phyloP scores from a whole-genome alignment of 1,284 basidiomycete species.

The Sanghuangporus weigelae region DNA sequence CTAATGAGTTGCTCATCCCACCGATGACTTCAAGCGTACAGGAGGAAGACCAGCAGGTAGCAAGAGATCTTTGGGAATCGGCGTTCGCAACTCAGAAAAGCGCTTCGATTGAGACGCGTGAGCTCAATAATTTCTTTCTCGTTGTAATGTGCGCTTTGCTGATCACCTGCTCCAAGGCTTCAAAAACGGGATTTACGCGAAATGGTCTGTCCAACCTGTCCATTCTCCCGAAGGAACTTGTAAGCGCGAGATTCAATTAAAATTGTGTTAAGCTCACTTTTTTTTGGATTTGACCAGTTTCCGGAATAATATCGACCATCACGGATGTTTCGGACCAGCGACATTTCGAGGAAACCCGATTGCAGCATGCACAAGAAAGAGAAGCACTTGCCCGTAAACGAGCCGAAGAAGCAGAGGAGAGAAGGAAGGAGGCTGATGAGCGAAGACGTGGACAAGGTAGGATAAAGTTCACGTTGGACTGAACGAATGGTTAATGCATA shows the following conservation, averaged over 20 bases:
- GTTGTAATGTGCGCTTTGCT: neutral
- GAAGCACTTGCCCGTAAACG: conserved; percentile 23
- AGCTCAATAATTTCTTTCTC: conserved; percentile 5
- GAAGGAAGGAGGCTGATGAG: conserved; percentile 24
- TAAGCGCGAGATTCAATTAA: conserved; percentile 11
- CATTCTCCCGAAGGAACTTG: conserved; percentile 14
- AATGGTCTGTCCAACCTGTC: conserved; percentile 21
- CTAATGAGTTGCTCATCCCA: neutral
- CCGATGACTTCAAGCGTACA: conserved; percentile 14
- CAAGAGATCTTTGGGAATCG: conserved; percentile 18
- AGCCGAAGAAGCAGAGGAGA: conserved; percentile 24
- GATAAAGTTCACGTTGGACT: neutral
- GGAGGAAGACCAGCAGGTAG: conserved; percentile 14
- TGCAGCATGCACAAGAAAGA: conserved; percentile 24
- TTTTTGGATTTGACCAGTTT: neutral
- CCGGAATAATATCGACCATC: conserved; percentile 13
- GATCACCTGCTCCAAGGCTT: conserved; percentile 15
- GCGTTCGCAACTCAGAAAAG: conserved; percentile 14
- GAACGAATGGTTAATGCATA: neutral
- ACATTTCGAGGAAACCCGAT: conserved; percentile 22
- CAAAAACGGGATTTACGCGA: conserved; percentile 22
- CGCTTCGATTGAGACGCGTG: conserved; percentile 22
- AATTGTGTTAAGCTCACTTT: too few relatives aligned
- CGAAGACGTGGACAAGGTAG: conserved; percentile 25
- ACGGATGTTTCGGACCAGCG: conserved; percentile 26